Conservation (phyloP, 441 rosid species). For the Erodium chrysanthum region DNA sequence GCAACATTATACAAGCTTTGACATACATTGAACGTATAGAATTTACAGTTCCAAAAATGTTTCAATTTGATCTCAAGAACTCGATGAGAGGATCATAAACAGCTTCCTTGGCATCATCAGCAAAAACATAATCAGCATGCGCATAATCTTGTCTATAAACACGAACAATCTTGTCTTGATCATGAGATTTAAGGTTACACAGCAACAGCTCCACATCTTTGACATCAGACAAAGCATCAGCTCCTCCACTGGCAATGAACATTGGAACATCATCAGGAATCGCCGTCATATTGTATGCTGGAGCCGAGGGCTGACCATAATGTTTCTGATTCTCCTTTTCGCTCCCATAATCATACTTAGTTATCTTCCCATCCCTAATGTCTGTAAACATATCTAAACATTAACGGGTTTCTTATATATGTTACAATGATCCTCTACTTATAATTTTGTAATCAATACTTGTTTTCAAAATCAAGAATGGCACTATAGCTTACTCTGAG, state of each 20-base stretch:
- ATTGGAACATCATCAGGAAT: not conserved
- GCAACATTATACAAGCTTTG: too few species aligned
- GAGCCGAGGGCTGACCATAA: not conserved
- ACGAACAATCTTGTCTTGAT: not conserved
- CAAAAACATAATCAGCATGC: conserved; percentile 4
- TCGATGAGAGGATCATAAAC: not conserved
- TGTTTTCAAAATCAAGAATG: not conserved
- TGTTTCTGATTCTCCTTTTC: conserved; percentile 5
- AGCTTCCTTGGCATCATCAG: conserved; percentile 2
- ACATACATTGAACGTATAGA: too few species aligned
- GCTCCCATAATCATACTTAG: conserved; percentile 3
- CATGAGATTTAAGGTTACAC: not conserved
- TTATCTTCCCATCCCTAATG: conserved; percentile 5
- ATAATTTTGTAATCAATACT: too few species aligned
- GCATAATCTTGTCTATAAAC: not conserved
- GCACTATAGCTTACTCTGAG: not conserved
- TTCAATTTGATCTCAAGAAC: not conserved
- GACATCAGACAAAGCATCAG: conserved; percentile 5
- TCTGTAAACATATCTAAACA: not conserved
- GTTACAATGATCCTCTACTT: not conserved
- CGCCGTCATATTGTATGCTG: not conserved
- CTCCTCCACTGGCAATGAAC: conserved; percentile 2
- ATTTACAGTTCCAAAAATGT: not conserved
- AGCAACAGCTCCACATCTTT: conserved; percentile 7
- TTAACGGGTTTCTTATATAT: too few species aligned